Evolutionary conservation across 306 rosid species (phyloP).

Genomic region (Psophocarpus tetragonolobus): DNA sequence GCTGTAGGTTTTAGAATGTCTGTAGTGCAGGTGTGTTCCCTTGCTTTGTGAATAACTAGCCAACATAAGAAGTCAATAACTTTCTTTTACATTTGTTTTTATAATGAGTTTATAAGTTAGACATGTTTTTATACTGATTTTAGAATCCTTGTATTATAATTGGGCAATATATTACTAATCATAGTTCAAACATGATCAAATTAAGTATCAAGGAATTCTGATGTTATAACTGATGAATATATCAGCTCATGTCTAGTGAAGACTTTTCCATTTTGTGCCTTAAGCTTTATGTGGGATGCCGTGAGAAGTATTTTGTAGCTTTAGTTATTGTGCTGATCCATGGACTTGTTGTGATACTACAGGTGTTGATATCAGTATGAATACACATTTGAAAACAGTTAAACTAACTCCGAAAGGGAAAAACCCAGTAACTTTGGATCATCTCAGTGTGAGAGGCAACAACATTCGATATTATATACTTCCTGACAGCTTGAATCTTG

Average conservation of each 20-base stretch:
- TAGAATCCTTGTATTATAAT: constrained; percentile 14
- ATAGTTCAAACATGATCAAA: constrained; percentile 1
- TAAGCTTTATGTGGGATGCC: not conserved
- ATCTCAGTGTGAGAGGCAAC: constrained; percentile 96
- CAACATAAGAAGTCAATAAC: not conserved
- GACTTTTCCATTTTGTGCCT: not conserved
- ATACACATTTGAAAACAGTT: constrained; percentile 92
- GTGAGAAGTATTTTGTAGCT: constrained; percentile 23
- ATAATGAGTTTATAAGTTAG: not conserved
- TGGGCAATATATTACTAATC: not conserved
- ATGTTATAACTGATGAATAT: not conserved
- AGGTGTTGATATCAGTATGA: constrained; percentile 63
- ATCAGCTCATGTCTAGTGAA: not conserved
- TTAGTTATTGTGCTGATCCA: constrained; percentile 34
- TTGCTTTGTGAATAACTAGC: not conserved
- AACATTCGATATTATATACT: constrained; percentile 78
- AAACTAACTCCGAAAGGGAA: constrained; percentile 90
- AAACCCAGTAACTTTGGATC: constrained; percentile 92
- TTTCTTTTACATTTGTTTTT: not conserved
- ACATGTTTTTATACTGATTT: constrained; percentile 1
- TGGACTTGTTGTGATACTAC: constrained; percentile 31
- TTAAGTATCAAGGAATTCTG: not conserved
- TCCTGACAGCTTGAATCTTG: constrained; percentile 56
- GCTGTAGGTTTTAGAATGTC: not conserved
- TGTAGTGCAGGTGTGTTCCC: not conserved